Base-by-base conservation (phyloP, 352 stramenopile genomes). In the Globisporangium mamillatum region DNA sequence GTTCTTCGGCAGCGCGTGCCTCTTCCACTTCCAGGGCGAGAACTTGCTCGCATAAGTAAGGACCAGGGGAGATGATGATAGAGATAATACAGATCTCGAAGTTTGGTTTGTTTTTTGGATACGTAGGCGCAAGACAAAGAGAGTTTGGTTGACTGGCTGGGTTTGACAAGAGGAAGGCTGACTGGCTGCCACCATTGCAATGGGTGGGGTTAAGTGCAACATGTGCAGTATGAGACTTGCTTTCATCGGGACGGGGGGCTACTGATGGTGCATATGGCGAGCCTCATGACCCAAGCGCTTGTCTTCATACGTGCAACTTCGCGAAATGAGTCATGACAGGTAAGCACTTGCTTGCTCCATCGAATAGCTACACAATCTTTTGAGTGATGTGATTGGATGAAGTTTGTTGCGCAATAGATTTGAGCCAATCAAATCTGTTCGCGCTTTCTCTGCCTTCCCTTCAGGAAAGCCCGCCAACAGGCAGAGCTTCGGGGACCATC, bases 1-100 rank as follows among this genome's bases (percentile, higher is more conserved):
- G 75, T 95, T 95, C 64, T 75, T 87, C 18, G 84, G 81, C 65
- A 91, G 86, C 70, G 82, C 85, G 22, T 77, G 64, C 36, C 70
- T 95, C 10, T 94, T 93, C 79, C 88, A 95, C 76, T 90, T 77
- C 70, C 86, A 95, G 67, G 88, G 85, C 67, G 83, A 95, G 70
- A 93, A 94, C 74, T 74, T 95, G 72, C 75, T 95, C 67, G 76
- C 78, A 63, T 89, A 87, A 79, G 68, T 59, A 50, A 18, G n/a
- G 1, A 10, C 1, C 5, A 52, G 44, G 16, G 9, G 3, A n/a
- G 24, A 16, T 46, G 8, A 27, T 44, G 29, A 55, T 52, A 32
- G 25, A 60, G 32, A 36, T n/a, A 66, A 58, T 41, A 60, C 46
- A 66, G 48, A 20, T 44, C 8, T 24, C 24, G 56, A 20, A 52